These are phyloP conservation scores for Cyanidiococcus yangmingshanensis DNA, from an alignment of 23 red algal species.

Conservation along the genomic window DNA sequence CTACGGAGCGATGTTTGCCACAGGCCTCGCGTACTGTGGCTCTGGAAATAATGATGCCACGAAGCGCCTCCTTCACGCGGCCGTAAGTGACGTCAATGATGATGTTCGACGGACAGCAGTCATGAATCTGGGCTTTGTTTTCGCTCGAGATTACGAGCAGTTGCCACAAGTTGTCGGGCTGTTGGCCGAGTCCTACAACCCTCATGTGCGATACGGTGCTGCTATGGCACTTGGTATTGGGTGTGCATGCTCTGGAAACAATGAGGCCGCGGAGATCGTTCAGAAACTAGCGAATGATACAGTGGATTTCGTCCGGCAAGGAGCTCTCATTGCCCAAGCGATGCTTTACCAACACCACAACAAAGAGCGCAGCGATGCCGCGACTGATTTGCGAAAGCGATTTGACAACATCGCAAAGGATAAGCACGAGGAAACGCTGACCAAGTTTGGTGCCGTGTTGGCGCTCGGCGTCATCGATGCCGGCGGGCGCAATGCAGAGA, in stretches of 20 bases:
- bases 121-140: conserved; percentile 73
- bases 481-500: conserved; percentile 71
- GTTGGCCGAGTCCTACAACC: conserved; percentile 79
- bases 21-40: conserved; percentile 89
- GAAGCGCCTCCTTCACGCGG: conserved; percentile 66
- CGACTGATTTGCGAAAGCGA: conserved; percentile 47
- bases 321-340: conserved; percentile 74
- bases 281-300: conserved; percentile 64
- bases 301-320: conserved; percentile 93
- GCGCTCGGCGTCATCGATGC: conserved; percentile 72
- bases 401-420: conserved; percentile 52
- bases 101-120: conserved; percentile 96
- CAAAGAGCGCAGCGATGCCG: conserved; percentile 43
- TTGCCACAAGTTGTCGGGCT: conserved; percentile 69
- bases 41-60: conserved; percentile 84
- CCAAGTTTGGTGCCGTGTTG: conserved; percentile 83
- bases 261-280: conserved; percentile 62
- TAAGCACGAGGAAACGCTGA: conserved; percentile 80
- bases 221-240: conserved; percentile 93
- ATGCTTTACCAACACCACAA: conserved; percentile 89
- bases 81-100: conserved; percentile 85
- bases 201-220: conserved; percentile 88
- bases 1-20: conserved; percentile 79
- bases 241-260: conserved; percentile 75
- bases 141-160: conserved; percentile 62